Percentiles rank a stretch among this genome's conserved stretches.
These are phyloP conservation scores for Plantago major DNA, from an alignment of 257 asterid genomes.

Conservation along the genomic window DNA sequence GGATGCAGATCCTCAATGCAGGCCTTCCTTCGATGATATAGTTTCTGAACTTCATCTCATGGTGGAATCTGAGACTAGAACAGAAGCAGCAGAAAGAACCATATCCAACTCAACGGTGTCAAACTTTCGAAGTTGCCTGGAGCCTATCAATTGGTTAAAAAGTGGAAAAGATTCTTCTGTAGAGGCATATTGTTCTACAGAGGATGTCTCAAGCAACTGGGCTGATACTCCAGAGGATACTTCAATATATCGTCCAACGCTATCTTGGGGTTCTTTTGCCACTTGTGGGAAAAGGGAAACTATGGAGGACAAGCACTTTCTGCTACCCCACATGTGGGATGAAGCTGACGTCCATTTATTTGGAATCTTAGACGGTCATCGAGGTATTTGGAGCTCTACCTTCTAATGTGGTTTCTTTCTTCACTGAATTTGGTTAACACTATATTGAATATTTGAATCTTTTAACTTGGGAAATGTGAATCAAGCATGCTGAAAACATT, in stretches of 20 bases:
- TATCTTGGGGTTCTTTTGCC: constrained; percentile 87
- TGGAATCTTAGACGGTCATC: constrained; percentile 95
- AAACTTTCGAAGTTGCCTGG: constrained; percentile 43
- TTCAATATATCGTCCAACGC: constrained; percentile 52
- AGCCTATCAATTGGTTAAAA: constrained; percentile 67
- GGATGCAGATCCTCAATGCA: constrained; percentile 64
- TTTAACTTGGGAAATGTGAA: too few species aligned
- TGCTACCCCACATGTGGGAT: constrained; percentile 52
- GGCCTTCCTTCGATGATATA: constrained; percentile 69
- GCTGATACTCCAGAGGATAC: constrained; percentile 36
- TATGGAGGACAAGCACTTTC: constrained; percentile 87
- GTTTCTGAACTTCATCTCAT: constrained; percentile 55
- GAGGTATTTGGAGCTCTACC: constrained; percentile 55
- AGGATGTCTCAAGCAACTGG: constrained; percentile 31
- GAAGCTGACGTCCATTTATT: constrained; percentile 57
- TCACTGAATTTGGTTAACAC: too few species aligned
- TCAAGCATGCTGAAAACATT: too few species aligned
- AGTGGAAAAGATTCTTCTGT: constrained; percentile 49
- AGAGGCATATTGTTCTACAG: constrained; percentile 33
- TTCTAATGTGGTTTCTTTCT: not conserved
- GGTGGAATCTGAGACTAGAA: constrained; percentile 27
- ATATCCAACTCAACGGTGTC: constrained; percentile 19
- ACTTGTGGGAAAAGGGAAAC: constrained; percentile 94
- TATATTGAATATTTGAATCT: too few species aligned
- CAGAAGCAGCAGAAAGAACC: constrained; percentile 23